Conservation (phyloP, 495 filamentous ascomycete species). For the Penicillium canescens region DNA sequence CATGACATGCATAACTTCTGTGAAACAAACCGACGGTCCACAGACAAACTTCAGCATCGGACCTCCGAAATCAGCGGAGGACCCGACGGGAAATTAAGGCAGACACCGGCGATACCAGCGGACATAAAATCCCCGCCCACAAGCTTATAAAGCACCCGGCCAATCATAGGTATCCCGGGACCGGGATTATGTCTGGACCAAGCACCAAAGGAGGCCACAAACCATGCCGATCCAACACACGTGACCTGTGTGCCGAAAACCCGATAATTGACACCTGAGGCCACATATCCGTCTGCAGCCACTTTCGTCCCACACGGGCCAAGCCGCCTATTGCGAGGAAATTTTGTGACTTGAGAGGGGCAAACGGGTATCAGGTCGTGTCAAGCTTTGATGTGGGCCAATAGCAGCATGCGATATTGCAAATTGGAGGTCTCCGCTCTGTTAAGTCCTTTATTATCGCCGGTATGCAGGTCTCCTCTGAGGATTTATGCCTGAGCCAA, state of each 20-base stretch:
- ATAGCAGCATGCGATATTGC: neutral
- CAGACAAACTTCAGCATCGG: neutral
- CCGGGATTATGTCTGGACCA: neutral
- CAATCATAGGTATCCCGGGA: neutral
- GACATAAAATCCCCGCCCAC: neutral
- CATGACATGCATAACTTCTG: too few relatives aligned
- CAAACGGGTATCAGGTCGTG: neutral
- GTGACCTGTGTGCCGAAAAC: constrained; percentile 6
- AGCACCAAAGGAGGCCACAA: neutral
- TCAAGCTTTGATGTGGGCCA: constrained; percentile 2
- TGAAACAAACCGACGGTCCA: too few relatives aligned
- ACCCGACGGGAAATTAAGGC: neutral
- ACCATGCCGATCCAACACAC: neutral
- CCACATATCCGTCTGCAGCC: neutral
- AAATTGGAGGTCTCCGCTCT: neutral
- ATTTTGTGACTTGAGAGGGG: neutral
- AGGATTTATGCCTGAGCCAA: neutral
- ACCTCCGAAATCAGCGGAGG: neutral
- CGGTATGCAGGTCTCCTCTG: neutral
- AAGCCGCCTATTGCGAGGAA: neutral
- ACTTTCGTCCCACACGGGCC: neutral
- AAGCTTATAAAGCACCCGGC: neutral
- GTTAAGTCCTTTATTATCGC: constrained; percentile 4
- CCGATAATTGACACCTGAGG: constrained; percentile 2
- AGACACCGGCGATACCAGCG: neutral